These are phyloP conservation scores for Solanum gandarillasii DNA, from an alignment of 257 asterid genomes.

Conservation along the genomic window DNA sequence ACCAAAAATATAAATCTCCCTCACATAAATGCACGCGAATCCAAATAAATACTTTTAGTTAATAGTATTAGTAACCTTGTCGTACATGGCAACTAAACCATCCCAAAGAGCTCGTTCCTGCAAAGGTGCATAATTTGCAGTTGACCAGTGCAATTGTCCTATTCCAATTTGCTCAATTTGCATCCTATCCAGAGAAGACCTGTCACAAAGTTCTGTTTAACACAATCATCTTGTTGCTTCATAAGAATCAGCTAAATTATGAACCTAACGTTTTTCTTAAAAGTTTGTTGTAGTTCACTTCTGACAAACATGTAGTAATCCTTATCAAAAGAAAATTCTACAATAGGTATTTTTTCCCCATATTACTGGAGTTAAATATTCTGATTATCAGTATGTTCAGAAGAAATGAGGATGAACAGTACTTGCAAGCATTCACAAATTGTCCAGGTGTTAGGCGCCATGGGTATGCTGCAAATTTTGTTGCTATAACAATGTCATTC, in stretches of 20 bases:
- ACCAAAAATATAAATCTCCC: too few species aligned
- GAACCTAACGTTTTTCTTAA: too few species aligned
- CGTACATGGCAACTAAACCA: slow-evolving; percentile 99
- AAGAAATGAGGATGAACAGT: slow-evolving; percentile 10
- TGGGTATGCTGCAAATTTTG: slow-evolving; percentile 95
- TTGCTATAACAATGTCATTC: slow-evolving; percentile 62
- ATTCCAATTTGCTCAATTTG: slow-evolving; percentile 78
- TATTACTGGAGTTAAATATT: neutral
- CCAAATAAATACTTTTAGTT: neutral
- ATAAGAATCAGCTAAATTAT: neutral
- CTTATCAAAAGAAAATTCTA: too few species aligned
- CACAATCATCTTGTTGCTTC: neutral
- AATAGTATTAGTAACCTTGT: slow-evolving; percentile 44
- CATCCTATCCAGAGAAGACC: slow-evolving; percentile 73
- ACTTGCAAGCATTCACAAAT: slow-evolving; percentile 91
- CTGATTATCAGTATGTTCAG: neutral
- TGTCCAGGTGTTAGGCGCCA: slow-evolving; percentile 92
- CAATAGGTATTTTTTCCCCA: too few species aligned
- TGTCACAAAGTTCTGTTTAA: slow-evolving; percentile 12
- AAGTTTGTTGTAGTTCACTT: too few species aligned
- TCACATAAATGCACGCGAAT: neutral
- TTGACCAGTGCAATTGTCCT: slow-evolving; percentile 96
- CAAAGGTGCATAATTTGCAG: slow-evolving; percentile 92
- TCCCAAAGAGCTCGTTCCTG: slow-evolving; percentile 97
- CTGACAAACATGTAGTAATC: too few species aligned